Evolutionary conservation across 2,329 filamentous ascomycete genomes (phyloP), one percentile per base, ranked within the genome.

Genomic region (Ophiostoma pallidulum): DNA sequence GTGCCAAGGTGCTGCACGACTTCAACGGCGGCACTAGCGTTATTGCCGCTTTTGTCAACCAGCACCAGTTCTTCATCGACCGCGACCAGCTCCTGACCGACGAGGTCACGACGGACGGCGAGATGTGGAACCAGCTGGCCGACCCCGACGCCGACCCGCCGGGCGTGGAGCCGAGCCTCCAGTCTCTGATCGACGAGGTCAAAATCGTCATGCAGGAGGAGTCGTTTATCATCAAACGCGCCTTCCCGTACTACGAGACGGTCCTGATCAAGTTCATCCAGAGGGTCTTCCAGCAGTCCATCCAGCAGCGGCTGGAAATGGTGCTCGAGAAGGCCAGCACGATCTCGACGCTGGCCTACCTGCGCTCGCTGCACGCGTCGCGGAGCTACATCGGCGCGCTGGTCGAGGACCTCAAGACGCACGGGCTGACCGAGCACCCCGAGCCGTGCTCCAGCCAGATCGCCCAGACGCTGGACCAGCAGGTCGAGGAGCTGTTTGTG

Each of bases 1-100:
- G 92, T 62, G 87, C 94, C 47, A 86, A 86, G 59, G 92, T 96
- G 36, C 72, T 98, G 53, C 78, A 92, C 62, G 92, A 97, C 66
- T 98, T 98, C 73, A 95, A 91, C 63, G 89, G 92, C 45, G 92
- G 92, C 44, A 82, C 88, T 49, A 97, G 90, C 62, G 92, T 97
- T 51, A 94, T 96, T 64, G 91, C 87, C 13, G 75, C 91, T 10
- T 98, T 97, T 64, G 91, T 98, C 60, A 98, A 98, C 62, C 92
- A 98, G 64, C 94, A 98, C 66, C 89, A 95, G 60, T 98, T 98
- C 74, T 98, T 98, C 68, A 96, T 98, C 60, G 92, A 97, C 62
- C 77, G 90, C 22, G 92, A 89, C 56, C 91, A 97, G 63, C 72
- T 98, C 49, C 83, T 95, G 42, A 85, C 84, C 0, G 90, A 95